phyloP scores from a whole-genome alignment of 169 alveolate species.

The Eimeria zaria region DNA sequence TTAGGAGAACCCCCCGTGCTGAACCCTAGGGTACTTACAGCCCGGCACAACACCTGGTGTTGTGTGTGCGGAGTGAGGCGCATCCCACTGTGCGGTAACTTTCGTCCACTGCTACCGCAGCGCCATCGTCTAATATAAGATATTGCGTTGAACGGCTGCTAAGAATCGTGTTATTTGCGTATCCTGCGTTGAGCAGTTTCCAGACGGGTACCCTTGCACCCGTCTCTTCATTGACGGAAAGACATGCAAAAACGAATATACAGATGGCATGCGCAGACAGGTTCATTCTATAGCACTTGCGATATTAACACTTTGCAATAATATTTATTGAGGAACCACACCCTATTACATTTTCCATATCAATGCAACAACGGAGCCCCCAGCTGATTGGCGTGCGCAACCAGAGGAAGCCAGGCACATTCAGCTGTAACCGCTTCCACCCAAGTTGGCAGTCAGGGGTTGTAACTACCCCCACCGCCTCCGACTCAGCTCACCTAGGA shows the following conservation, averaged over 20 bases:
- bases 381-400: slow-evolving; percentile 27
- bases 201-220: slow-evolving; percentile 15
- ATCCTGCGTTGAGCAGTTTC: slow-evolving; percentile 46
- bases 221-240: slow-evolving; percentile 57
- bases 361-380: slow-evolving; percentile 62
- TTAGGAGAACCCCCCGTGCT: no score
- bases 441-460: slow-evolving; percentile 37
- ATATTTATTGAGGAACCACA: neutral
- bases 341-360: slow-evolving; percentile 19
- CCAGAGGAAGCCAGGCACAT: slow-evolving; percentile 45
- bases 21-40: no score
- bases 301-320: neutral
- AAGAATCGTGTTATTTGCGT: slow-evolving; percentile 2
- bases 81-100: slow-evolving; percentile 26
- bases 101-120: slow-evolving; percentile 22
- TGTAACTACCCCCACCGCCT: slow-evolving; percentile 38
- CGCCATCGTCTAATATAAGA: neutral
- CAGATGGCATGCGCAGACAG: slow-evolving; percentile 59
- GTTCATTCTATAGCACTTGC: slow-evolving; percentile 15
- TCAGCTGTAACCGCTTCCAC: slow-evolving; percentile 45
- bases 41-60: slow-evolving; percentile 24
- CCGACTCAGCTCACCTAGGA: slow-evolving; percentile 26
- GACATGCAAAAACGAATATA: slow-evolving; percentile 11
- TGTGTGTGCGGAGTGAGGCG: slow-evolving; percentile 42
- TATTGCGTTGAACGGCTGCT: neutral